phyloP scores from a whole-genome alignment of 345 rosid species.

The Sonneratia caseolaris region DNA sequence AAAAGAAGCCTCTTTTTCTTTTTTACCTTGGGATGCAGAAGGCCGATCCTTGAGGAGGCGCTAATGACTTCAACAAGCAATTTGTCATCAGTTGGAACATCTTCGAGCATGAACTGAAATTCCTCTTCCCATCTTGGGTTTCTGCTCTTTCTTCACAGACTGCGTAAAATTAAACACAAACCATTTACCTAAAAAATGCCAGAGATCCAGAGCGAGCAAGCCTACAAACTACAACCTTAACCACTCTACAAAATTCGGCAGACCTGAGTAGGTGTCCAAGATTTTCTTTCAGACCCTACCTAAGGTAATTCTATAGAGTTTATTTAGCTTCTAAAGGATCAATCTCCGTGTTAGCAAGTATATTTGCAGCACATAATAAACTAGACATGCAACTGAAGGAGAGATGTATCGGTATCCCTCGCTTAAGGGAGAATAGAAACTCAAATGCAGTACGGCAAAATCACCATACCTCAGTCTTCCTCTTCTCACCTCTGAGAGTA shows the following conservation, averaged over 20 bases:
- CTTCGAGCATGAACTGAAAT: conserved; percentile 62
- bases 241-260: neutral
- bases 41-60: conserved; percentile 45
- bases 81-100: conserved; percentile 64
- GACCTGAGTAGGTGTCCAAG: no score
- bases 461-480: conserved; percentile 54
- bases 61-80: conserved; percentile 77
- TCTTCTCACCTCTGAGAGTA: conserved; percentile 72
- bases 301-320: no score
- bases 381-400: neutral
- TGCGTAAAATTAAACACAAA: conserved; percentile 11
- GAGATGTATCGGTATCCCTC: neutral
- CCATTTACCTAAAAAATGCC: conserved; percentile 3
- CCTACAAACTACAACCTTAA: neutral
- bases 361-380: no score
- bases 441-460: neutral
- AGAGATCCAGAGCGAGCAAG: neutral
- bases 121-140: conserved; percentile 97
- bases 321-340: no score
- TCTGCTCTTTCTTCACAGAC: conserved; percentile 78
- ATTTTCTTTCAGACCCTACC: no score
- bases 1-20: neutral
- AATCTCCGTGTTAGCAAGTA: no score
- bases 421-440: neutral
- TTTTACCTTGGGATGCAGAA: conserved; percentile 79